These are phyloP conservation scores for Auriculariales sp. DNA, from an alignment of 768 basidiomycete genomes.

Conservation along the genomic window DNA sequence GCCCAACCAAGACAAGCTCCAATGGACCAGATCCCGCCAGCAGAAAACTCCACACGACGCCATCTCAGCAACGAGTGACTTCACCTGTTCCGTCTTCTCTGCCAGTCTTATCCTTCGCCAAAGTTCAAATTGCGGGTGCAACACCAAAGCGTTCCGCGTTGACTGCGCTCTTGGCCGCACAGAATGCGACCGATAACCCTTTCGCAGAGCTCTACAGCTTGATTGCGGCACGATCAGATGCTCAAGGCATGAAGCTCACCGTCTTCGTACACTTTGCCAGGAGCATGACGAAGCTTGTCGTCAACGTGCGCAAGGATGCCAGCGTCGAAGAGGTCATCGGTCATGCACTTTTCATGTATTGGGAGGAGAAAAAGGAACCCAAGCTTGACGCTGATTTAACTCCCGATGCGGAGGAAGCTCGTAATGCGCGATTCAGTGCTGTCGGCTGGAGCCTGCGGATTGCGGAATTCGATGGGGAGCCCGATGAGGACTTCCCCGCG, in stretches of 20 bases:
- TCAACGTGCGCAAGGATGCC: conserved; percentile 74
- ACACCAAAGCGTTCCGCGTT: conserved; percentile 37
- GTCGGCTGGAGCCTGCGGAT: conserved; percentile 88
- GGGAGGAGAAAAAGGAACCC: conserved; percentile 76
- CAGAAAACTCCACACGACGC: too few relatives aligned
- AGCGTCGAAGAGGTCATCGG: conserved; percentile 94
- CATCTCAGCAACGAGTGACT: too few relatives aligned
- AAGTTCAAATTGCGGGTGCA: too few relatives aligned
- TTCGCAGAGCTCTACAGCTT: conserved; percentile 79
- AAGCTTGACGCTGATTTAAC: conserved; percentile 52
- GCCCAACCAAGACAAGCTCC: too few relatives aligned
- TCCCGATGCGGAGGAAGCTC: conserved; percentile 47
- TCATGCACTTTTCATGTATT: conserved; percentile 81
- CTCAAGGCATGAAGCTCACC: conserved; percentile 43
- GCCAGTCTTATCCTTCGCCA: too few relatives aligned
- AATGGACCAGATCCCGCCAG: too few relatives aligned
- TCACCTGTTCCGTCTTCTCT: too few relatives aligned
- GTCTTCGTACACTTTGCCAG: conserved; percentile 78
- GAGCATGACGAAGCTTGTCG: conserved; percentile 43
- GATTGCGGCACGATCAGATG: conserved; percentile 59
- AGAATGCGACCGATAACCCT: conserved; percentile 59
- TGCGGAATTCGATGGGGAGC: conserved; percentile 93
- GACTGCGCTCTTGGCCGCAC: conserved; percentile 58
- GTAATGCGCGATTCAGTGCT: conserved; percentile 46
- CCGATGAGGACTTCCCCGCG: conserved; percentile 97